Percentiles rank a stretch among this genome's conserved stretches.
Evolutionary conservation across 208 protist genomes (phyloP).

Genomic region (Leishmania arabica): DNA sequence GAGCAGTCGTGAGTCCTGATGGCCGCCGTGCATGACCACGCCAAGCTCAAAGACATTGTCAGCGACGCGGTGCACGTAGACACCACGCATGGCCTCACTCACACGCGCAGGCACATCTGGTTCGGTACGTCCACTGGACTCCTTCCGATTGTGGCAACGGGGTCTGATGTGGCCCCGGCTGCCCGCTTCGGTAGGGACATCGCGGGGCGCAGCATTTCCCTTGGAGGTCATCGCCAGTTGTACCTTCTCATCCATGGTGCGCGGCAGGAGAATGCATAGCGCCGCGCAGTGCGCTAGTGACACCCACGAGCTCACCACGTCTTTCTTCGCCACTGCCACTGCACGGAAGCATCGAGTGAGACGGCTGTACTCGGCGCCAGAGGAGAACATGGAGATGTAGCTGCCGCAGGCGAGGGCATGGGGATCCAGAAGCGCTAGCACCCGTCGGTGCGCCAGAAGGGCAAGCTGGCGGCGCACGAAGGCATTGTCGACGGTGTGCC

Average conservation of each 20-base stretch:
- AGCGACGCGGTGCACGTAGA: slow-evolving; percentile 40
- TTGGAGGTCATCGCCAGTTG: neutral
- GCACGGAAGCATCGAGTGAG: slow-evolving; percentile 51
- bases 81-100: slow-evolving; percentile 23
- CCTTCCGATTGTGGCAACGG: neutral
- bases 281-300: slow-evolving; percentile 22
- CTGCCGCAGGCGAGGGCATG: slow-evolving; percentile 19
- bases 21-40: slow-evolving; percentile 41
- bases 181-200: neutral
- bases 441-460: slow-evolving; percentile 9
- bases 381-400: slow-evolving; percentile 50
- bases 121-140: neutral
- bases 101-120: neutral
- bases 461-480: slow-evolving; percentile 9
- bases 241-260: slow-evolving; percentile 5
- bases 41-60: slow-evolving; percentile 36
- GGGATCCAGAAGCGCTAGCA: slow-evolving; percentile 9
- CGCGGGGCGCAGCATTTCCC: neutral
- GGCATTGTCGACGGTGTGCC: neutral
- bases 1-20: slow-evolving; percentile 13
- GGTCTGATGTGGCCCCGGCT: neutral
- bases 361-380: slow-evolving; percentile 36
- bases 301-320: slow-evolving; percentile 32
- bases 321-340: slow-evolving; percentile 15
- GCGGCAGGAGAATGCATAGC: slow-evolving; percentile 13